Base-by-base conservation (phyloP, 2,329 filamentous ascomycete genomes). In the Xylaria hypoxylon region DNA sequence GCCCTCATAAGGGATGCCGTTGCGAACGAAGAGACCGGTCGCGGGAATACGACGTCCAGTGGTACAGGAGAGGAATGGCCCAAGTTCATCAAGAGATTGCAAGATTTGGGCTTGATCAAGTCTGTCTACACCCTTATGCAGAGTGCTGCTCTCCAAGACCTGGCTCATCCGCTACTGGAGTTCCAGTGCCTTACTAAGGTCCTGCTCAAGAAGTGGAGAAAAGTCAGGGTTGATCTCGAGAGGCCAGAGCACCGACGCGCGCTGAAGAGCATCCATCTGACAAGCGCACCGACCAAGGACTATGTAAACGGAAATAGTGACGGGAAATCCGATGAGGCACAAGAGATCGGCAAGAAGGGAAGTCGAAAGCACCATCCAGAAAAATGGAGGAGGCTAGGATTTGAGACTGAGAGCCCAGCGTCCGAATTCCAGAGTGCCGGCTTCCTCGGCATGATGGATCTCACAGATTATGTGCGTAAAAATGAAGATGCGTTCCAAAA, bases 401-500 rank as follows among this genome's bases (percentile, higher is more conserved):
- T 99, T 74, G 92, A 96, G 78, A 91, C 92, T 0, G 96, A 99
- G 79, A 94, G 88, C 71, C 96, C 96, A 3, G 90, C 90, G 0
- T 86, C 86, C 73, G 96, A 99, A 73, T 98, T 99, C 76, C 90
- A 93, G 22, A 84, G 88, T 44, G 91, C 92, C 31, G 96, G 96
- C 0, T 98, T 94, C 77, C 80, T 99, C 60, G 96, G 96, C 31
- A 93, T 99, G 88, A 98, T 99, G 94, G 96, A 99, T 78, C 80
- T 99, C 74, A 93, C 94, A 2, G 94, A 98, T 78, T 99, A 93
- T 77, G 93, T 97, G 55, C 88, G 92, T 75, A 97, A 94, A 77
- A 90, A 97, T 76, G 93, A 97, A 77, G 94, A 97, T 76, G 89
- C 89, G 11, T 98, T 97, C 73, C 94, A 97, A 77, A 97, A 97